Evolutionary conservation across 495 filamentous ascomycete species (phyloP).

Genomic region (Daldinia loculata): DNA sequence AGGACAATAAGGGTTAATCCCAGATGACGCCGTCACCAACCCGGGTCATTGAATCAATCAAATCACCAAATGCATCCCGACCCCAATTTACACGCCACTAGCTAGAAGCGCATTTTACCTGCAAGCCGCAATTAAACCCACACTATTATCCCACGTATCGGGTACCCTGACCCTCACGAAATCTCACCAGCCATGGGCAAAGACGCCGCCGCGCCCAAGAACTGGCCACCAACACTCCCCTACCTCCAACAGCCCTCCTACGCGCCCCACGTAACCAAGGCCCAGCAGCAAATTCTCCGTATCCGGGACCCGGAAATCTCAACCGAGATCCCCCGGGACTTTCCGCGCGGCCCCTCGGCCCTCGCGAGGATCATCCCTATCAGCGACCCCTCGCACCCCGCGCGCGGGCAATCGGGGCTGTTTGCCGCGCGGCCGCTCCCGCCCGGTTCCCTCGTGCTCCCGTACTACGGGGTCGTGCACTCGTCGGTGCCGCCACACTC

Average conservation of each 20-base stretch:
- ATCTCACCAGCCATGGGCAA: slow-evolving; percentile 35
- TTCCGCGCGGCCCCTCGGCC: slow-evolving; percentile 54
- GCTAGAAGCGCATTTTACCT: background rate
- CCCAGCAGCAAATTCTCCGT: slow-evolving; percentile 50
- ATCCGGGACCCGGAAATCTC: slow-evolving; percentile 42
- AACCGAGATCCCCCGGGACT: slow-evolving; percentile 49
- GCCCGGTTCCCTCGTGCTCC: slow-evolving; percentile 66
- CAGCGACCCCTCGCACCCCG: slow-evolving; percentile 64
- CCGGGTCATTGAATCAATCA: slow-evolving; percentile 1
- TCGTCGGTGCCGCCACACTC: slow-evolving; percentile 45
- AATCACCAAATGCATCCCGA: background rate
- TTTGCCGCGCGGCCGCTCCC: slow-evolving; percentile 67
- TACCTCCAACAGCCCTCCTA: slow-evolving; percentile 63
- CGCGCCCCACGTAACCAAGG: slow-evolving; percentile 55
- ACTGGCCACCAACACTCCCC: slow-evolving; percentile 64
- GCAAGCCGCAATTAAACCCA: background rate
- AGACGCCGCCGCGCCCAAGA: slow-evolving; percentile 50
- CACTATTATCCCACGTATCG: slow-evolving; percentile 1
- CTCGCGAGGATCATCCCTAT: slow-evolving; percentile 66
- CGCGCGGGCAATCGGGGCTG: slow-evolving; percentile 69
- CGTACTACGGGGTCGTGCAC: slow-evolving; percentile 73
- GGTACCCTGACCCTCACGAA: background rate
- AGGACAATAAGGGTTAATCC: background rate
- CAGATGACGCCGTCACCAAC: background rate
- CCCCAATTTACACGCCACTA: background rate